These are phyloP conservation scores for Pseudogymnoascus sp. DNA, from an alignment of 2,329 filamentous ascomycete species.

Conservation along the genomic window DNA sequence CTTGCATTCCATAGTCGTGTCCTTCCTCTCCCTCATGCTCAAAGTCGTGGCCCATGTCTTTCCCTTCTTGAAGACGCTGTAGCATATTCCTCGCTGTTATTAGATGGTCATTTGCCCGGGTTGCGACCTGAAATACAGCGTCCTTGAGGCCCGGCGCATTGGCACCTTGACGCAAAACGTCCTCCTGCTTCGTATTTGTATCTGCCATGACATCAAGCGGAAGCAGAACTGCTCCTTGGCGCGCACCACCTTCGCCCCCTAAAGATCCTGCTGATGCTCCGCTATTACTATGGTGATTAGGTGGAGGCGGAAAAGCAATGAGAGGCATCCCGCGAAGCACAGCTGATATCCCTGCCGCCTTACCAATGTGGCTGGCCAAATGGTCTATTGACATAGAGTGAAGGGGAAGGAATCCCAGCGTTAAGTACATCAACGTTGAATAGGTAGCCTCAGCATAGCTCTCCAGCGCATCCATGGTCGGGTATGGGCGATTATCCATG, in stretches of 20 bases:
- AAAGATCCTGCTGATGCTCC: conserved; percentile 33
- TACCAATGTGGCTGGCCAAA: conserved; percentile 89
- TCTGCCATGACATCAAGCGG: conserved; percentile 88
- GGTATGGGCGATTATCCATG: conserved; percentile 76
- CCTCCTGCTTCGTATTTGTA: conserved; percentile 73
- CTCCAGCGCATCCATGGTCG: conserved; percentile 66
- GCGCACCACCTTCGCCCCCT: conserved; percentile 26
- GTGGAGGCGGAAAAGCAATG: conserved; percentile 68
- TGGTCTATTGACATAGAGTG: conserved; percentile 83
- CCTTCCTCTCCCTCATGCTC: conserved; percentile 78
- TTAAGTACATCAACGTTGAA: conserved; percentile 84
- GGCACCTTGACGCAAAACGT: conserved; percentile 74
- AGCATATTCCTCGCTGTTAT: conserved; percentile 93
- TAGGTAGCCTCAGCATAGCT: conserved; percentile 93
- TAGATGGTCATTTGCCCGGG: conserved; percentile 88
- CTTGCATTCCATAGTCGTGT: conserved; percentile 37
- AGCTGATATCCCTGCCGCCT: conserved; percentile 81
- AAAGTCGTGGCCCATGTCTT: conserved; percentile 75
- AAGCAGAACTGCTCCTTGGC: conserved; percentile 64
- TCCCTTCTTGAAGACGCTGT: conserved; percentile 65
- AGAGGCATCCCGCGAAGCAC: conserved; percentile 82
- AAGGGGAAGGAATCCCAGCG: conserved; percentile 70
- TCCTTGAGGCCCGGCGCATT: conserved; percentile 76
- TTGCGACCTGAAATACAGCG: conserved; percentile 86
- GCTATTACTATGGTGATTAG: conserved; percentile 48